Conservation (phyloP, 139 green algal genomes). For the Coelastrella sp. region DNA sequence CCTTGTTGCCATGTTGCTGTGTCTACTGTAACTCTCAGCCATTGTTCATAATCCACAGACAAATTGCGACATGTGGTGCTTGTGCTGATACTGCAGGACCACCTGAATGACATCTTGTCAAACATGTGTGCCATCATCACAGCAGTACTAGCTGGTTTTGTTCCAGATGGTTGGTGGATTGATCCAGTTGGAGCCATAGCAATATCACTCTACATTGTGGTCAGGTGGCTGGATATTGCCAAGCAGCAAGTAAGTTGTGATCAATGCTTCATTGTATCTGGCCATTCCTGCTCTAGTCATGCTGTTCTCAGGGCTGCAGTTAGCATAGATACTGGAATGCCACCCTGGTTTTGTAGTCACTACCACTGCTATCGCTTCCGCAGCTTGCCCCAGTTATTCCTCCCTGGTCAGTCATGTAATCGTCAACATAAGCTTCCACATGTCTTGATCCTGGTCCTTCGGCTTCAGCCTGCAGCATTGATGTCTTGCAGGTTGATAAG, state of each 20-base stretch:
- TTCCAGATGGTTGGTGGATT: slow-evolving; percentile 64
- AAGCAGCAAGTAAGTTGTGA: slow-evolving; percentile 73
- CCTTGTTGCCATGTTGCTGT: too few relatives aligned
- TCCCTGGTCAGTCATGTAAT: neutral
- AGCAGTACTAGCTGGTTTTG: slow-evolving; percentile 40
- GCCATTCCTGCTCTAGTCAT: too few relatives aligned
- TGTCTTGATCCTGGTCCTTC: too few relatives aligned
- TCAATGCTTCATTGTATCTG: neutral
- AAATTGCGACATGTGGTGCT: too few relatives aligned
- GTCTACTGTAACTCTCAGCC: too few relatives aligned
- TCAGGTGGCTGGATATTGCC: slow-evolving; percentile 73
- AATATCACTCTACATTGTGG: slow-evolving; percentile 80
- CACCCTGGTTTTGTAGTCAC: too few relatives aligned
- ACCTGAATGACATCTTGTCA: slow-evolving; percentile 79
- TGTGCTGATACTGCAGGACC: slow-evolving; percentile 58
- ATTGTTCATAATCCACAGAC: too few relatives aligned
- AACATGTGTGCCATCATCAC: slow-evolving; percentile 70
- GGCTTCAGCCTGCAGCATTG: too few relatives aligned
- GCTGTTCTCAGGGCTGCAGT: too few relatives aligned
- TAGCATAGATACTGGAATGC: too few relatives aligned
- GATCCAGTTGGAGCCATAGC: slow-evolving; percentile 73
- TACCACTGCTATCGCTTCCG: neutral
- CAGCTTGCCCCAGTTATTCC: neutral
- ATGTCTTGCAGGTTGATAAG: slow-evolving; percentile 78
- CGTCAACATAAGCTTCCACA: too few relatives aligned